These are phyloP conservation scores for Apiotrichum gamsii DNA, from an alignment of 1,284 basidiomycete species.

Conservation along the genomic window DNA sequence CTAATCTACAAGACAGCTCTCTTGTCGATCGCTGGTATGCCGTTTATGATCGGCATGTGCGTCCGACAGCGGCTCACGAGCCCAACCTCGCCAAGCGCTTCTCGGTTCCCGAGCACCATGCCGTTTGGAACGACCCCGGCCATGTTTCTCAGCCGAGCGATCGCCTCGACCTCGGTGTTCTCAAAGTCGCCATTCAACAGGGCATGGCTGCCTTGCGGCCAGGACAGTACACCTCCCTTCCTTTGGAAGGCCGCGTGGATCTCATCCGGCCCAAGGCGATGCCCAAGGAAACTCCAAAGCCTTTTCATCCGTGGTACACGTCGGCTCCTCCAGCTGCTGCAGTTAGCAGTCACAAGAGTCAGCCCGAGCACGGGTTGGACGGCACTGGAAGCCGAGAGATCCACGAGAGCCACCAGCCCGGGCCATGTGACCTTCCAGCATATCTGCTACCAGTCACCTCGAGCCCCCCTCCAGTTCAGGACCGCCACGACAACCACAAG, in stretches of 20 bases:
- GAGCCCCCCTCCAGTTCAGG: no score
- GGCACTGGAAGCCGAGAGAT: no score
- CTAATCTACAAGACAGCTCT: constrained; percentile 49
- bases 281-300: background rate
- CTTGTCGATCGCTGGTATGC: constrained; percentile 85
- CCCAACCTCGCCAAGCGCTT: constrained; percentile 53
- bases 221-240: constrained; percentile 70
- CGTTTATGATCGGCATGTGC: constrained; percentile 81
- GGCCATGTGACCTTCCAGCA: no score
- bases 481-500: no score
- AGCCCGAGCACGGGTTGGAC: no score
- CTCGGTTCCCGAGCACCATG: constrained; percentile 61
- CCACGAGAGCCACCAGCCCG: no score
- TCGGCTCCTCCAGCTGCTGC: background rate
- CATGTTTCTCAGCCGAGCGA: constrained; percentile 23
- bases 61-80: constrained; percentile 47
- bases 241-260: constrained; percentile 77
- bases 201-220: constrained; percentile 53
- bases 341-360: constrained; percentile 4
- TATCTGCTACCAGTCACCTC: no score
- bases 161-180: constrained; percentile 59
- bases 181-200: constrained; percentile 60
- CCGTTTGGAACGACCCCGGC: constrained; percentile 60
- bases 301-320: background rate
- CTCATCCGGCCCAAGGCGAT: constrained; percentile 55